These are phyloP conservation scores for Phytophthora podocarpi DNA, from an alignment of 352 stramenopile genomes.

Conservation along the genomic window DNA sequence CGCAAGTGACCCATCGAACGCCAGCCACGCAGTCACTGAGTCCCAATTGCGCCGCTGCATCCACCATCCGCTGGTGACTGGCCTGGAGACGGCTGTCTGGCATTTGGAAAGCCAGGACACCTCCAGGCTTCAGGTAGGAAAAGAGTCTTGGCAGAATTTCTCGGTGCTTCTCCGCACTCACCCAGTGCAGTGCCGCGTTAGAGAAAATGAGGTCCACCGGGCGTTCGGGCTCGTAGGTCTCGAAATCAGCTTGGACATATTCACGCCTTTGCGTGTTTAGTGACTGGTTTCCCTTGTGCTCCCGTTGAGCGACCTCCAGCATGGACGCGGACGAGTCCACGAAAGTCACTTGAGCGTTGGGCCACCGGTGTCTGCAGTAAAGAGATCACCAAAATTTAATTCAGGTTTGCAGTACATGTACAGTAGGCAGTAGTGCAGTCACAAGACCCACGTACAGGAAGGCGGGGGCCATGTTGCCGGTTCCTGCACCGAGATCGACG, in stretches of 20 bases:
- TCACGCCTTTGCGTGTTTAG: constrained; percentile 31
- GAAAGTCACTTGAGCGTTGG: constrained; percentile 52
- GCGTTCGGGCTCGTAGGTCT: constrained; percentile 42
- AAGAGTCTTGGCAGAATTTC: constrained; percentile 55
- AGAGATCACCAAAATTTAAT: no score
- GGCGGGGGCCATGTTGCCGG: constrained; percentile 68
- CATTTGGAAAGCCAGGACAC: constrained; percentile 75
- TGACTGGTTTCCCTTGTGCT: constrained; percentile 42
- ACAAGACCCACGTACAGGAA: constrained; percentile 73
- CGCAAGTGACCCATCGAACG: constrained; percentile 75
- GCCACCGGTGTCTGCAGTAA: constrained; percentile 50
- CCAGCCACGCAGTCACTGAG: constrained; percentile 39
- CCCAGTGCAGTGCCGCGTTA: constrained; percentile 77
- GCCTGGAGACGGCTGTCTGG: constrained; percentile 64
- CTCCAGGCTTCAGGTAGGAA: constrained; percentile 68
- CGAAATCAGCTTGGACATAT: constrained; percentile 67
- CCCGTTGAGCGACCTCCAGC: constrained; percentile 46
- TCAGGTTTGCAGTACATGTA: no score
- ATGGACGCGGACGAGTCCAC: constrained; percentile 70
- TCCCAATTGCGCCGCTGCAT: constrained; percentile 50
- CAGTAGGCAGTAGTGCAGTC: no score
- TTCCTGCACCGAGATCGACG: constrained; percentile 69
- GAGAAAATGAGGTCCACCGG: constrained; percentile 76
- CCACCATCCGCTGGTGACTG: constrained; percentile 65
- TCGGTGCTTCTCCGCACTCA: constrained; percentile 52